Evolutionary conservation across 495 filamentous ascomycete species (phyloP).

Genomic region (Sordaria brevicollis): DNA sequence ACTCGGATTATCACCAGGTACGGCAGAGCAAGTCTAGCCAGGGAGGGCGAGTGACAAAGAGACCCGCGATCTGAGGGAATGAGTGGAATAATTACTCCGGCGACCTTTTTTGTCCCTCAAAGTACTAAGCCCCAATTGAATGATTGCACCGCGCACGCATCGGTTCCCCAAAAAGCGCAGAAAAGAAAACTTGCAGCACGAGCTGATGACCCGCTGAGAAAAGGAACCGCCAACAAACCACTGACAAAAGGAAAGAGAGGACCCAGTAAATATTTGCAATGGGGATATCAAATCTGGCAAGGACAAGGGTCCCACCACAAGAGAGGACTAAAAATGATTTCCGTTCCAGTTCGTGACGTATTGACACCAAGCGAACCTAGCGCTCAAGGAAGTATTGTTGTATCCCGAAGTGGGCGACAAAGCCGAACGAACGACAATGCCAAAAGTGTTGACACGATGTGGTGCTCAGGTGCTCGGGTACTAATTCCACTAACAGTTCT

Average conservation of each 20-base stretch:
- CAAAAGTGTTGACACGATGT: not conserved
- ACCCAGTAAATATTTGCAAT: not conserved
- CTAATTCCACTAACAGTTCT: not conserved
- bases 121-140: not conserved
- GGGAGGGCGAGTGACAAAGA: not conserved
- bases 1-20: not conserved
- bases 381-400: not conserved
- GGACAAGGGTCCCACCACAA: not conserved
- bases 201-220: not conserved
- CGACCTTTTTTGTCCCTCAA: not conserved
- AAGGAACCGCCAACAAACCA: not conserved
- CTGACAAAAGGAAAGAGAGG: not conserved
- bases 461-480: not conserved
- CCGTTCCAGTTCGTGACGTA: not conserved
- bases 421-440: too few relatives aligned
- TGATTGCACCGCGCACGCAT: not conserved
- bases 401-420: too few relatives aligned
- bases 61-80: too few relatives aligned
- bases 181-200: not conserved
- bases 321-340: not conserved
- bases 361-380: not conserved
- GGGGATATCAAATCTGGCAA: not conserved
- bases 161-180: not conserved
- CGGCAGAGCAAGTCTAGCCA: not conserved
- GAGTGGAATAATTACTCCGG: not conserved